These are phyloP conservation scores for Kockovaella imperatae DNA, from an alignment of 768 basidiomycete species.

Conservation along the genomic window DNA sequence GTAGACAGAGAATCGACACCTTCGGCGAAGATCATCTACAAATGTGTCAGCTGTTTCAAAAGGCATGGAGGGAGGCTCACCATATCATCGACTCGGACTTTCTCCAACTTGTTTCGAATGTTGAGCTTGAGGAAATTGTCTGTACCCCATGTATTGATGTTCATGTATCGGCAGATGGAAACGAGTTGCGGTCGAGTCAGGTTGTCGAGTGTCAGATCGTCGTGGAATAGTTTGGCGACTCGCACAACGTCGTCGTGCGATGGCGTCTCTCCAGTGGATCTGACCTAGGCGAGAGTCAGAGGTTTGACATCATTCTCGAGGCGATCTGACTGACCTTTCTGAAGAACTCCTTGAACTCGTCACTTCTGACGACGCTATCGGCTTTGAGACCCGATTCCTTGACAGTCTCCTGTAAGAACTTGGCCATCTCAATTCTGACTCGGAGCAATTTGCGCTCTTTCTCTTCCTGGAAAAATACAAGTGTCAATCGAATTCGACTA, in stretches of 20 bases:
- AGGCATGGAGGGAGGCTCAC: constrained; percentile 26
- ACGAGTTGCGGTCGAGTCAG: constrained; percentile 95
- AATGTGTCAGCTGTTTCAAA: background rate
- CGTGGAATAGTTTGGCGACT: constrained; percentile 94
- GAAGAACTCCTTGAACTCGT: constrained; percentile 99
- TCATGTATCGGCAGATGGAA: constrained; percentile 96
- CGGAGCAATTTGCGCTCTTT: constrained; percentile 92
- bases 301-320: background rate
- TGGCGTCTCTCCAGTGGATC: constrained; percentile 90
- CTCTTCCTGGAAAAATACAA: constrained; percentile 60
- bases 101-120: constrained; percentile 71
- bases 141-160: constrained; percentile 94
- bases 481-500: background rate
- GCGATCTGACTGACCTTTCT: constrained; percentile 59
- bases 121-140: constrained; percentile 95
- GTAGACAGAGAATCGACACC: constrained; percentile 86
- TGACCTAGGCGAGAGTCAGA: constrained; percentile 53
- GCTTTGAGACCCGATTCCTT: constrained; percentile 88
- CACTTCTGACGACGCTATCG: constrained; percentile 78
- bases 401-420: constrained; percentile 95
- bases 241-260: constrained; percentile 80
- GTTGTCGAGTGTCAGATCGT: constrained; percentile 96
- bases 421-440: constrained; percentile 95
- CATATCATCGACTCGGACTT: constrained; percentile 80
- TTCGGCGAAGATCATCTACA: constrained; percentile 74